Evolutionary conservation across 495 filamentous ascomycete genomes (phyloP).

Genomic region (Oleoguttula mirabilis): DNA sequence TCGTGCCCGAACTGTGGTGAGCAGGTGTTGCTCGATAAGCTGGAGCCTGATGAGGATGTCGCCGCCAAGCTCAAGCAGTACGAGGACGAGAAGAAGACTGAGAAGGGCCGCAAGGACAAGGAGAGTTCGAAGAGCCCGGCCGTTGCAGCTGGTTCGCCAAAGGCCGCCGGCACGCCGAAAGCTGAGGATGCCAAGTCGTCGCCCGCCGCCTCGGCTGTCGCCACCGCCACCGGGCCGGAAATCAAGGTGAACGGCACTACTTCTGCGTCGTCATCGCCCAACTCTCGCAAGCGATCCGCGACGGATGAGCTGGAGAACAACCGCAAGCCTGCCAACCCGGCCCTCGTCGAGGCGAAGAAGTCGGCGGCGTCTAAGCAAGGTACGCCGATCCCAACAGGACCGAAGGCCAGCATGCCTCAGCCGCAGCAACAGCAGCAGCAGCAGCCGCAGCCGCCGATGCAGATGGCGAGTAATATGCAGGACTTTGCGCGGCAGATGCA

Average conservation of each 20-base stretch:
- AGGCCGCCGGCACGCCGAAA: slow-evolving; percentile 14
- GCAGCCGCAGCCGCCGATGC: background rate
- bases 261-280: slow-evolving; percentile 16
- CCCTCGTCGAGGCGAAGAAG: slow-evolving; percentile 33
- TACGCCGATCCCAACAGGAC: slow-evolving; percentile 13
- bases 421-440: too few relatives aligned
- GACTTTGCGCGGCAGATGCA: slow-evolving; percentile 26
- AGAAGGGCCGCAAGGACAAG: slow-evolving; percentile 52
- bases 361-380: slow-evolving; percentile 21
- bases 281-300: slow-evolving; percentile 67
- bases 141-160: slow-evolving; percentile 3
- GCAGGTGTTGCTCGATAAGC: slow-evolving; percentile 84
- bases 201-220: background rate
- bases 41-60: slow-evolving; percentile 66
- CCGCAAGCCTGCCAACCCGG: slow-evolving; percentile 46
- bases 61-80: slow-evolving; percentile 66
- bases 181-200: background rate
- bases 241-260: slow-evolving; percentile 11
- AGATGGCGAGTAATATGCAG: slow-evolving; percentile 9
- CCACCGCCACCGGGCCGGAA: slow-evolving; percentile 4
- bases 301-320: slow-evolving; percentile 57
- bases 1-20: slow-evolving; percentile 85
- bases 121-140: slow-evolving; percentile 36
- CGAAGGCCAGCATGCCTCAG: slow-evolving; percentile 24
- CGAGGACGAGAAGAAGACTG: slow-evolving; percentile 54